phyloP scores from a whole-genome alignment of 139 green algal genomes.

The Chlorella sp. region DNA sequence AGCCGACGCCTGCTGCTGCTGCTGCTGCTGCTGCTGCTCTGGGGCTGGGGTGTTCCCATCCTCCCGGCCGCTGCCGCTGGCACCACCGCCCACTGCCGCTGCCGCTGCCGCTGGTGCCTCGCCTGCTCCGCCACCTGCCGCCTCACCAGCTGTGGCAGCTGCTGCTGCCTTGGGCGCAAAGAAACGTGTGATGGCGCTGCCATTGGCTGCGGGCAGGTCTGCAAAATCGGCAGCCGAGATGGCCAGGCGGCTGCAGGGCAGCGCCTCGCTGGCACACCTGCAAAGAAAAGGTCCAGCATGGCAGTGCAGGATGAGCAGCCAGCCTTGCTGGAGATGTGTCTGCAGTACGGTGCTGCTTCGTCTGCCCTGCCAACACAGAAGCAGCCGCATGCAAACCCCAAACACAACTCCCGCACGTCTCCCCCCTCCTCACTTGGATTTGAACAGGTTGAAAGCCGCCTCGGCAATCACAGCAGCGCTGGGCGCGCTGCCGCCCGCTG shows the following conservation, averaged over 20 bases:
- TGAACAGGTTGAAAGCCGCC: conserved; percentile 51
- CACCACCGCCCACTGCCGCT: neutral
- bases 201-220: conserved; percentile 14
- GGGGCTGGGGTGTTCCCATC: neutral
- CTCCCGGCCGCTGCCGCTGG: neutral
- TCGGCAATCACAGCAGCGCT: conserved; percentile 35
- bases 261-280: conserved; percentile 52
- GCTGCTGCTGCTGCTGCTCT: neutral
- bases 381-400: no score
- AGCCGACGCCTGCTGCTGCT: neutral
- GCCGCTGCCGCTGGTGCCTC: neutral
- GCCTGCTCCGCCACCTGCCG: neutral
- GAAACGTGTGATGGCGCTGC: conserved; percentile 52
- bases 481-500: conserved; percentile 28
- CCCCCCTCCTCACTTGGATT: neutral
- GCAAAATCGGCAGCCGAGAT: conserved; percentile 69
- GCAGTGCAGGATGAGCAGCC: no score
- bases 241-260: conserved; percentile 74
- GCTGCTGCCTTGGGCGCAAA: conserved; percentile 27
- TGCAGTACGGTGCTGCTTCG: no score
- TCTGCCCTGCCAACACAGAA: no score
- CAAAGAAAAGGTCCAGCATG: no score
- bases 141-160: neutral
- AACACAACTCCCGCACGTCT: no score
- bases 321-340: no score